Percentiles rank a stretch among this genome's conserved stretches.
Conservation (phyloP, 2,329 filamentous ascomycete species). For the Sporothrix curviconia region DNA sequence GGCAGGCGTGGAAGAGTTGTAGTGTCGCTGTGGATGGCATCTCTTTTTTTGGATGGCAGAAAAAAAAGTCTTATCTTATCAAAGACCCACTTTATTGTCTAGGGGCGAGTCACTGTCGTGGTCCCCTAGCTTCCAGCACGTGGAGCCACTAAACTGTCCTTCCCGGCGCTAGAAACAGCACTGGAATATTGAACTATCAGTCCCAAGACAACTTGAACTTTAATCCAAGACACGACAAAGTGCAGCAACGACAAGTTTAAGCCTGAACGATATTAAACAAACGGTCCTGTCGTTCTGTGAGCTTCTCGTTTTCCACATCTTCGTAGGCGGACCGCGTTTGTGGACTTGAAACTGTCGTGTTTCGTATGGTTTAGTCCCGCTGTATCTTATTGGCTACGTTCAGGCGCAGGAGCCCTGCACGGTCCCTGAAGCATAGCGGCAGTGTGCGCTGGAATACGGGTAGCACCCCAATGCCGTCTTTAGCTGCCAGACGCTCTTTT, state of each 20-base stretch:
- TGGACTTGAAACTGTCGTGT: conserved; percentile 7
- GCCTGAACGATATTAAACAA: too few relatives aligned
- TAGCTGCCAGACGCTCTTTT: too few relatives aligned
- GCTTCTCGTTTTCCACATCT: background rate
- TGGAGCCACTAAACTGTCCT: background rate
- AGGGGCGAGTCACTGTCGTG: background rate
- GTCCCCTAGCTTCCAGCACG: too few relatives aligned
- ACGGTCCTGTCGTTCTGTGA: background rate
- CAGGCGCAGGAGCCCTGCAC: too few relatives aligned
- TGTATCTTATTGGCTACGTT: conserved; percentile 1
- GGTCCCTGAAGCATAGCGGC: background rate
- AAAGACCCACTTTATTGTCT: background rate
- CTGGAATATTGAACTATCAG: too few relatives aligned
- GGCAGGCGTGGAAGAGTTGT: background rate
- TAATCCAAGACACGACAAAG: too few relatives aligned
- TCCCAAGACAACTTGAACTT: too few relatives aligned
- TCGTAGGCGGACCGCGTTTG: background rate
- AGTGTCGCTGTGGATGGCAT: background rate
- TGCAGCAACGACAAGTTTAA: too few relatives aligned
- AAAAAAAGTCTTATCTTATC: conserved; percentile 13
- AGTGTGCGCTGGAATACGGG: too few relatives aligned
- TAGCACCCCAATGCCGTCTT: too few relatives aligned
- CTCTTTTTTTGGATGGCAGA: conserved; percentile 5
- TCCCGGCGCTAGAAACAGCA: too few relatives aligned
- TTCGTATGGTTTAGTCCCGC: background rate